Percentiles rank a stretch among this genome's conserved stretches.
phyloP scores from a whole-genome alignment of 164 flowering plant genomes.

The Macadamia integrifolia region DNA sequence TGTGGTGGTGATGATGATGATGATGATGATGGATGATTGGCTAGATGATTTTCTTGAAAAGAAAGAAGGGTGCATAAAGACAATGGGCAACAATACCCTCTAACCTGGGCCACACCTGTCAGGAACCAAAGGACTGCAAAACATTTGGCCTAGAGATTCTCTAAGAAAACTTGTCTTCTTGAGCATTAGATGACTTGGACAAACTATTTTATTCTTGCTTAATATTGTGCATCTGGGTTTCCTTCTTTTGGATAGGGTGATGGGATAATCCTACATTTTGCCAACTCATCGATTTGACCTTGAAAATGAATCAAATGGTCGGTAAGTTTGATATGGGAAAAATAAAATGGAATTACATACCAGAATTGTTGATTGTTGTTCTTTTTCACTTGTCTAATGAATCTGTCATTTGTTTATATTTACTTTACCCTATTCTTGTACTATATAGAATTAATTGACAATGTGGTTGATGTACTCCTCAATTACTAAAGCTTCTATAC shows the following conservation, averaged over 20 bases:
- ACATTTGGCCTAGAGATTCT: too few species aligned
- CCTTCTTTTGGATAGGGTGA: background rate
- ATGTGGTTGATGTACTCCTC: background rate
- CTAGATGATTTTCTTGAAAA: too few species aligned
- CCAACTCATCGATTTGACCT: background rate
- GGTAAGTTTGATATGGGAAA: too few species aligned
- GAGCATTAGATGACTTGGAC: background rate
- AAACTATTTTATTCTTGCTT: background rate
- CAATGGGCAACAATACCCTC: too few species aligned
- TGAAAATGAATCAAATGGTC: too few species aligned
- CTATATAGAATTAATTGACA: too few species aligned
- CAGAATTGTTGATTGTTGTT: background rate
- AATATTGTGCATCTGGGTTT: background rate
- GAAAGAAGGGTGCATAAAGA: too few species aligned
- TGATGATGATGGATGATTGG: too few species aligned
- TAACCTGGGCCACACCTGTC: too few species aligned
- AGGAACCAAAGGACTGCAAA: too few species aligned
- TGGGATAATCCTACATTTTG: background rate
- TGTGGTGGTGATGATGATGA: too few species aligned
- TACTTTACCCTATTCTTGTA: background rate
- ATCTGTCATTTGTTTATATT: background rate
- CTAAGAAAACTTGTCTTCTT: background rate
- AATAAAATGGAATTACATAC: too few species aligned
- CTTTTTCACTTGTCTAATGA: background rate
- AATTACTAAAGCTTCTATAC: background rate